Base-by-base conservation (phyloP, 805 yeast genomes). In the Brettanomyces custersianus region DNA sequence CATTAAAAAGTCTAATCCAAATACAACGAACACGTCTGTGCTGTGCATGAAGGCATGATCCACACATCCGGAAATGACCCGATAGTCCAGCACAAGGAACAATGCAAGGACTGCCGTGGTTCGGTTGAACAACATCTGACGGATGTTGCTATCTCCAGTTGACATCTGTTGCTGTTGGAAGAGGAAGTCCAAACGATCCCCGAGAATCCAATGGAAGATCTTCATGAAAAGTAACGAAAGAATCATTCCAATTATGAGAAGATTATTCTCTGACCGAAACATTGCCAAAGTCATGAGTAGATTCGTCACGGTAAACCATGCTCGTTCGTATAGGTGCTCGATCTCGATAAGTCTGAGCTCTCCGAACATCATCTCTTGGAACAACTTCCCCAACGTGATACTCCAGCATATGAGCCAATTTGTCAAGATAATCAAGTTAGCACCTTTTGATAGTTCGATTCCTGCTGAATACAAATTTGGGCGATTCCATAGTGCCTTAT, bases 1-100 rank as follows among this genome's bases (percentile, higher is more conserved):
- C 39, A 84, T 62, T 3, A 81, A 78, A 49, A 80, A 79, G 48
- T 84, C 92, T 52, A 84, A 78, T 1, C 87, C 88, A 54, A 84
- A 78, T 36, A 80, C 65, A 28, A 82, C 59, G 45, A 75, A 74
- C 4, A 74, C 66, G 31, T 74, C 70, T 15, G 83, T 74, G 44
- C 60, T 59, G 25, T 69, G 69, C 37, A 63, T 66, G 42, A 72
- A 72, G 1, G 72, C 64, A 42, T 68, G 73, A 43, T 72, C 72
- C n/a, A 77, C 68, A 46, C 82, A 70, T 19, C 69, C 58, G 34
- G 63, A 63, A 20, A 82, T 72, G 40, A 77, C 55, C 17, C 58
- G 49, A 41, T 66, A 60, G 56, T 85, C 92, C 9, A 70, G 42
- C 4, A 57, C 49, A 3, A 72, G 52, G 31, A 80, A 66, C 1